Conservation (phyloP, 305 asterid species). For the Solanum aculeatissimum region DNA sequence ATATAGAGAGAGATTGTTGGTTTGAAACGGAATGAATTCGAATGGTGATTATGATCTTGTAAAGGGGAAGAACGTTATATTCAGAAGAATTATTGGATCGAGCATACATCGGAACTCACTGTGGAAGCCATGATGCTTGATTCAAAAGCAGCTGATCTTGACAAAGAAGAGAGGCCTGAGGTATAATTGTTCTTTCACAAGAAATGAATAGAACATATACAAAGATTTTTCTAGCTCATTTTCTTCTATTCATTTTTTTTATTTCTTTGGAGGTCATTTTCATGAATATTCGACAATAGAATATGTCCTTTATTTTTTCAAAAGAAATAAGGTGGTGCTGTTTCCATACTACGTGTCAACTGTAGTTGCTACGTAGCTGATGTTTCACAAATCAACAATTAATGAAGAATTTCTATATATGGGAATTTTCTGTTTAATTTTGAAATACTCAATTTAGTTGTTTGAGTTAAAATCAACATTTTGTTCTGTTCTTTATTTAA, state of each 20-base stretch:
- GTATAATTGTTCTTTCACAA: constrained; percentile 15
- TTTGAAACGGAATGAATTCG: neutral
- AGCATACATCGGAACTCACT: constrained; percentile 66
- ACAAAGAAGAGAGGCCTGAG: constrained; percentile 98
- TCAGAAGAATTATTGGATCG: constrained; percentile 86
- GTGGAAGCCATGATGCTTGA: constrained; percentile 99
- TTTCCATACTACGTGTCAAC: neutral
- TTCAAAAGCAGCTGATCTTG: constrained; percentile 93
- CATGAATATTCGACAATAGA: neutral
- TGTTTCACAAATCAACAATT: neutral
- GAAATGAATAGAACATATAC: neutral
- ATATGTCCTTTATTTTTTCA: neutral
- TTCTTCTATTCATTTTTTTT: neutral
- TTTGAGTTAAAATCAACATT: neutral
- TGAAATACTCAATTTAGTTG: neutral
- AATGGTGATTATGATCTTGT: neutral
- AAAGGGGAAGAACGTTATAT: constrained; percentile 72
- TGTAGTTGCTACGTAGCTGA: neutral
- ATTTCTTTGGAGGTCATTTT: neutral
- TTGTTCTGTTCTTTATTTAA: neutral
- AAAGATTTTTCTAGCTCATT: neutral
- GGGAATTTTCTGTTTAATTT: neutral
- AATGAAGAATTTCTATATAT: neutral
- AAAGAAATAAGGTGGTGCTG: neutral
- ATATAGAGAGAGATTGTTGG: neutral